Conservation (phyloP, 108 stramenopile species). For the Fragilariopsis cylindrus region DNA sequence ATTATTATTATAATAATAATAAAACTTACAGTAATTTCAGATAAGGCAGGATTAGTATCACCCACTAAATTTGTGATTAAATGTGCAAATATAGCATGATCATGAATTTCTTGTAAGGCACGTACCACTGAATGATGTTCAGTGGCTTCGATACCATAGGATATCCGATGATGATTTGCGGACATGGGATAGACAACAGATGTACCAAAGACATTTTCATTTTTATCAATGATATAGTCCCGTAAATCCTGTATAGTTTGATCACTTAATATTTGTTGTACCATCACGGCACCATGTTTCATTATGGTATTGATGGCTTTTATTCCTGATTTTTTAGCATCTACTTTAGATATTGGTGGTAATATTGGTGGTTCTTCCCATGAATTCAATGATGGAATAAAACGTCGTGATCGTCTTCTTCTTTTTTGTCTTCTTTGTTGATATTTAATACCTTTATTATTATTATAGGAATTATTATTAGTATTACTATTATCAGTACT, state of each 20-base stretch:
- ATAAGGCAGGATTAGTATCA: slow-evolving; percentile 45
- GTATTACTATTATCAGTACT: no score
- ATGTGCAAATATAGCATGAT: slow-evolving; percentile 27
- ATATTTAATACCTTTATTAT: neutral
- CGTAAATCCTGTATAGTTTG: slow-evolving; percentile 37
- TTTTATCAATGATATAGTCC: slow-evolving; percentile 42
- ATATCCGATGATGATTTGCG: slow-evolving; percentile 36
- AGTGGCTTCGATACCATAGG: slow-evolving; percentile 57
- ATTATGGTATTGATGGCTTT: slow-evolving; percentile 40
- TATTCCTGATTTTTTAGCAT: neutral
- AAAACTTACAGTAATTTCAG: slow-evolving; percentile 45
- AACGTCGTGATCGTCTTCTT: neutral
- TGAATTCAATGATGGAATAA: neutral
- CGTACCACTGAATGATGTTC: slow-evolving; percentile 49
- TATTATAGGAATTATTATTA: no score
- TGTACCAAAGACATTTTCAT: slow-evolving; percentile 34
- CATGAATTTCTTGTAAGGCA: slow-evolving; percentile 47
- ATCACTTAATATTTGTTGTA: slow-evolving; percentile 36
- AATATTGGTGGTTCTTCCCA: neutral
- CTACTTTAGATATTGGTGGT: neutral
- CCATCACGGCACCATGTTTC: slow-evolving; percentile 47
- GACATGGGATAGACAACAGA: slow-evolving; percentile 46
- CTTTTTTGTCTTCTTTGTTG: neutral
- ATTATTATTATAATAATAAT: no score
- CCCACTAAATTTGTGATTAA: slow-evolving; percentile 46